Evolutionary conservation across 805 yeast species (phyloP).

Genomic region (Nakazawaea wickerhamii): DNA sequence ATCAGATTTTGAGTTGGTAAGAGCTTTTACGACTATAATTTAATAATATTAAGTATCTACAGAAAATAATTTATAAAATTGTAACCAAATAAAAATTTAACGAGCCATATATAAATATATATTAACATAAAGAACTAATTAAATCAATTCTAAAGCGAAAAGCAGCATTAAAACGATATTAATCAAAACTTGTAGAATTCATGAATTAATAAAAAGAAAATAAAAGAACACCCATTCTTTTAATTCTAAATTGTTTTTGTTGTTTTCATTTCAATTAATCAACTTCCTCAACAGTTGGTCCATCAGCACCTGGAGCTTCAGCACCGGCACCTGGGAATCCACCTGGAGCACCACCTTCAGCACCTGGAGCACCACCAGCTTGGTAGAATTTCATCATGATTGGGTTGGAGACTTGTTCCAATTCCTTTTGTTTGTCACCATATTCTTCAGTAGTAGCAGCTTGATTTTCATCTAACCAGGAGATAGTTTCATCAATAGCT

Average conservation of each 20-base stretch:
- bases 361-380: slow-evolving; percentile 82
- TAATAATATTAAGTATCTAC: background rate
- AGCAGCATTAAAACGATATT: slow-evolving; percentile 1
- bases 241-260: too few relatives aligned
- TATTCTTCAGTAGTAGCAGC: slow-evolving; percentile 91
- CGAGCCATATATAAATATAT: background rate
- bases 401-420: slow-evolving; percentile 93
- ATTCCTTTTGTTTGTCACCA: slow-evolving; percentile 90
- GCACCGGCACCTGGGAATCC: slow-evolving; percentile 58
- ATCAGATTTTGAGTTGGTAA: too few relatives aligned
- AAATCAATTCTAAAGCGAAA: background rate
- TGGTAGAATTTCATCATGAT: slow-evolving; percentile 96
- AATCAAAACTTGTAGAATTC: too few relatives aligned
- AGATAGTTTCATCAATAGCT: slow-evolving; percentile 80
- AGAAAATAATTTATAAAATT: slow-evolving; percentile 4
- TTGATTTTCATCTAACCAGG: slow-evolving; percentile 92
- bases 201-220: too few relatives aligned
- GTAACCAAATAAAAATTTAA: slow-evolving; percentile 7
- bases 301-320: slow-evolving; percentile 45
- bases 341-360: slow-evolving; percentile 55
- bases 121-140: background rate
- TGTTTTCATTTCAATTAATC: slow-evolving; percentile 37
- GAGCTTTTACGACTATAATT: too few relatives aligned
- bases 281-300: slow-evolving; percentile 62
- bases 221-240: too few relatives aligned